Conservation (phyloP, 306 rosid species). For the Sphenostylis stenocarpa region DNA sequence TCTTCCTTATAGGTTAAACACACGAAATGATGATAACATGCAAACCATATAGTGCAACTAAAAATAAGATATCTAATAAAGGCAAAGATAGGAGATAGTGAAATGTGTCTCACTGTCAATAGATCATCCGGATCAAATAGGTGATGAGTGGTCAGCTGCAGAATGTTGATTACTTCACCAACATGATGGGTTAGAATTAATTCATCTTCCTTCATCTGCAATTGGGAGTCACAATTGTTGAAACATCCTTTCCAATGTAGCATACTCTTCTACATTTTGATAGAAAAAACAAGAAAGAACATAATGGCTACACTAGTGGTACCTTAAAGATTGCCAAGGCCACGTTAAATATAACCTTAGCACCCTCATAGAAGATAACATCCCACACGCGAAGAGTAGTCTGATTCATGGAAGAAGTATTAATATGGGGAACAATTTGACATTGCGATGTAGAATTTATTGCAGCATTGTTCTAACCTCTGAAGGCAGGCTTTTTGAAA, state of each 20-base stretch:
- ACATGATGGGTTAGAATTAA: slow-evolving; percentile 78
- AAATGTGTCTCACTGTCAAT: slow-evolving; percentile 57
- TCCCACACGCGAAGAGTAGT: slow-evolving; percentile 98
- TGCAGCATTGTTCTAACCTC: slow-evolving; percentile 57
- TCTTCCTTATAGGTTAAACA: background rate
- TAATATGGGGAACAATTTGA: slow-evolving; percentile 22
- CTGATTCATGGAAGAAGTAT: slow-evolving; percentile 48
- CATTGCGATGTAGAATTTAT: slow-evolving; percentile 9
- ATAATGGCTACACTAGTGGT: slow-evolving; percentile 13
- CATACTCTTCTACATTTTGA: background rate
- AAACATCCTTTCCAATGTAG: slow-evolving; percentile 23
- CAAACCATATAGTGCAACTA: background rate
- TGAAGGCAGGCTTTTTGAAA: slow-evolving; percentile 92
- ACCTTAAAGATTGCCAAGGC: slow-evolving; percentile 98
- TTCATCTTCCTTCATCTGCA: slow-evolving; percentile 96
- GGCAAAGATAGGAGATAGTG: background rate
- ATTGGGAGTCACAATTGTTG: slow-evolving; percentile 30
- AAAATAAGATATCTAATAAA: background rate
- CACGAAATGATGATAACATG: background rate
- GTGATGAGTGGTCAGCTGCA: slow-evolving; percentile 86
- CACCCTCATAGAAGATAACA: slow-evolving; percentile 93
- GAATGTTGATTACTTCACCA: slow-evolving; percentile 82
- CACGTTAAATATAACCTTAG: slow-evolving; percentile 84
- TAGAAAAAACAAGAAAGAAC: background rate
- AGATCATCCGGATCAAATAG: slow-evolving; percentile 96